phyloP scores from a whole-genome alignment of 1,284 basidiomycete genomes.

The Amanita bisporigera region DNA sequence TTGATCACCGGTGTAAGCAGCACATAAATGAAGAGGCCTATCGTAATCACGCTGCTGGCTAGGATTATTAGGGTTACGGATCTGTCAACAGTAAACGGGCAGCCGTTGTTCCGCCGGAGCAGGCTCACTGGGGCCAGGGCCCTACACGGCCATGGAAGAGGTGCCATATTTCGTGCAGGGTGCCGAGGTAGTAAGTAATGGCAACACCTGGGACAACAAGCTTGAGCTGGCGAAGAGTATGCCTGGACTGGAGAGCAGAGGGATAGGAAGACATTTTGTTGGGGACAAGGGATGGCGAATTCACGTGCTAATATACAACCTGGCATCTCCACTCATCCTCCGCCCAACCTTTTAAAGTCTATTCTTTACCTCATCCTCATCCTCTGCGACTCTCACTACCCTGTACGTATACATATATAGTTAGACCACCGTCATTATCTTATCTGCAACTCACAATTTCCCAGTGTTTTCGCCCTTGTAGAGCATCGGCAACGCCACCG shows the following conservation, averaged over 20 bases:
- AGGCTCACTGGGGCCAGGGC: constrained; percentile 58
- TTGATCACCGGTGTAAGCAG: constrained; percentile 65
- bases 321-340: background rate
- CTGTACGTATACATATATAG: constrained; percentile 40
- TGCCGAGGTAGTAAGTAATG: constrained; percentile 64
- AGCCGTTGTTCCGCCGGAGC: background rate
- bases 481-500: constrained; percentile 69
- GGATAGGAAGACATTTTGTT: constrained; percentile 8
- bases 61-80: constrained; percentile 56
- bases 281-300: background rate
- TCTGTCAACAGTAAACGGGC: constrained; percentile 40
- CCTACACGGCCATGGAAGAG: constrained; percentile 46
- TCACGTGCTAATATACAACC: constrained; percentile 10
- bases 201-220: constrained; percentile 70
- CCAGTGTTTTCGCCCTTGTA: constrained; percentile 84
- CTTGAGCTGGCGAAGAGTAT: constrained; percentile 70
- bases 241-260: constrained; percentile 39
- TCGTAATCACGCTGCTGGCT: constrained; percentile 59
- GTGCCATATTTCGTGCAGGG: constrained; percentile 54
- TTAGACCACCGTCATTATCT: constrained; percentile 3
- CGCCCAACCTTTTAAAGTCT: constrained; percentile 33
- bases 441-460: constrained; percentile 66
- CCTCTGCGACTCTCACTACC: constrained; percentile 56
- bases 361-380: constrained; percentile 20
- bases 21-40: constrained; percentile 74